These are phyloP conservation scores for Fusarium euwallaceae DNA, from an alignment of 2,329 filamentous ascomycete species.

Conservation along the genomic window DNA sequence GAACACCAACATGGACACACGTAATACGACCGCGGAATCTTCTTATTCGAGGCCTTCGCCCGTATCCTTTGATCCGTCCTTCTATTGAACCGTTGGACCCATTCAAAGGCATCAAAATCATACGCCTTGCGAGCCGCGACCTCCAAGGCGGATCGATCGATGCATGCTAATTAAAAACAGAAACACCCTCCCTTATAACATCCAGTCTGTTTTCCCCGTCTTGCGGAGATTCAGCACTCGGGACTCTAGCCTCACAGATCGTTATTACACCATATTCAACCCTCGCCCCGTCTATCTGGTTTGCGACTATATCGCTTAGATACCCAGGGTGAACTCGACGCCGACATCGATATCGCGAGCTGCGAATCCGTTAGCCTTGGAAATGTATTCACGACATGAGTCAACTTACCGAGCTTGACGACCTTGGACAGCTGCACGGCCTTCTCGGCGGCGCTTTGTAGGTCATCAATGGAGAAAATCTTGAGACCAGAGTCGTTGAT, in stretches of 20 bases:
- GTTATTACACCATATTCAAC: constrained; percentile 48
- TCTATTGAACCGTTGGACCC: constrained; percentile 42
- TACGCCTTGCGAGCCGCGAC: constrained; percentile 35
- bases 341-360: constrained; percentile 97
- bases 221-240: constrained; percentile 29
- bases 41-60: constrained; percentile 45
- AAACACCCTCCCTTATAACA: constrained; percentile 40
- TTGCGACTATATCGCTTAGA: constrained; percentile 68
- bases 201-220: constrained; percentile 31
- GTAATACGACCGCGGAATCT: constrained; percentile 32
- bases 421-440: constrained; percentile 99
- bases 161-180: constrained; percentile 49
- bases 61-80: constrained; percentile 43
- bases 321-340: constrained; percentile 94
- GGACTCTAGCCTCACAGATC: constrained; percentile 40
- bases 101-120: constrained; percentile 40
- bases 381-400: not conserved
- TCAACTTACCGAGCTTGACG: constrained; percentile 90
- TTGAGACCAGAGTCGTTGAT: constrained; percentile 98
- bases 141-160: constrained; percentile 37
- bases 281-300: constrained; percentile 27
- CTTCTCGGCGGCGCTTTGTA: constrained; percentile 97
- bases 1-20: not conserved
- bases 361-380: constrained; percentile 51
- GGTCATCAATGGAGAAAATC: constrained; percentile 99